Percentiles rank a stretch among this genome's conserved stretches.
phyloP scores from a whole-genome alignment of 192 early-diverging fungal species.

The Geranomyces variabilis region DNA sequence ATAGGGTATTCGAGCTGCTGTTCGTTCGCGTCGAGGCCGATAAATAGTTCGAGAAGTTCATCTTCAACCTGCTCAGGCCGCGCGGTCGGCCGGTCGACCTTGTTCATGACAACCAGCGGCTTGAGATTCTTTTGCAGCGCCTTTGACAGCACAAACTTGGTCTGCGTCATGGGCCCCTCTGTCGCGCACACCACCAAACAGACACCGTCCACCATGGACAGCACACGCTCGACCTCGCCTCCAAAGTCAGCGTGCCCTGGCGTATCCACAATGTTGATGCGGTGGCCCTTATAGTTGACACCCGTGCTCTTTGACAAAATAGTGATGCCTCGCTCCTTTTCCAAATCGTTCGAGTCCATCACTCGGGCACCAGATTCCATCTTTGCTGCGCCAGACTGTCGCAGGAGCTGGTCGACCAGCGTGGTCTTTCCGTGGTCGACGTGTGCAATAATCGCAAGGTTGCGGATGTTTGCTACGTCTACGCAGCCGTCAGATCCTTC shows the following conservation, averaged over 20 bases:
- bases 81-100: slow-evolving; percentile 77
- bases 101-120: slow-evolving; percentile 84
- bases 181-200: slow-evolving; percentile 83
- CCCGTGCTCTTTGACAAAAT: slow-evolving; percentile 83
- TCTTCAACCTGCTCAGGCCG: slow-evolving; percentile 79
- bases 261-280: slow-evolving; percentile 89
- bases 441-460: slow-evolving; percentile 78
- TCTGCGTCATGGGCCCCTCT: slow-evolving; percentile 90
- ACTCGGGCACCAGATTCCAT: slow-evolving; percentile 67
- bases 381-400: slow-evolving; percentile 55
- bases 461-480: too few species aligned
- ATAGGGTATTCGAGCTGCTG: slow-evolving; percentile 80
- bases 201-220: slow-evolving; percentile 89
- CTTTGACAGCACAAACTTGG: slow-evolving; percentile 84
- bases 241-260: slow-evolving; percentile 59
- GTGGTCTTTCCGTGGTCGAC: slow-evolving; percentile 89
- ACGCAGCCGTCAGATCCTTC: too few species aligned
- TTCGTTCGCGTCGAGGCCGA: slow-evolving; percentile 75
- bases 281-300: slow-evolving; percentile 70
- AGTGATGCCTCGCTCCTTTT: slow-evolving; percentile 87
- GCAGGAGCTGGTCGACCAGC: slow-evolving; percentile 63
- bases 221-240: slow-evolving; percentile 80
- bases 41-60: slow-evolving; percentile 78
- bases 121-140: slow-evolving; percentile 69
- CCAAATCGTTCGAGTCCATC: slow-evolving; percentile 82